Conservation (phyloP, 257 asterid genomes). For the Plantago elongata region DNA sequence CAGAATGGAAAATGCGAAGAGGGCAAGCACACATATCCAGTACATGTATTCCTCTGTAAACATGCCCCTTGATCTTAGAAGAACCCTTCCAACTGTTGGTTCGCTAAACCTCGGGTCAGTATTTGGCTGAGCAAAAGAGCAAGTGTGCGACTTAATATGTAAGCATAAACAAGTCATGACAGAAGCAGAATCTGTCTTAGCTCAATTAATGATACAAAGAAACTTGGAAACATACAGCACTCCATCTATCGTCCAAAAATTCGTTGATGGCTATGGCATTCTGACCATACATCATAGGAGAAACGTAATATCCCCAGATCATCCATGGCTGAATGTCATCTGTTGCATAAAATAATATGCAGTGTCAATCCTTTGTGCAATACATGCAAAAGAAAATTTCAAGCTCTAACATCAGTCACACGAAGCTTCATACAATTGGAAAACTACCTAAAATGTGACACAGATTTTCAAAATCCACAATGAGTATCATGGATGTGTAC, state of each 20-base stretch:
- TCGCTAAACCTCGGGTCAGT: conserved; percentile 44
- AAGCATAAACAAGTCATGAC: conserved; percentile 5
- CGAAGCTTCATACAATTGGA: not conserved
- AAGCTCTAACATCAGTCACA: not conserved
- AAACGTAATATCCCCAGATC: conserved; percentile 74
- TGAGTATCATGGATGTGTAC: no score
- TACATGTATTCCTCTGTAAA: conserved; percentile 65
- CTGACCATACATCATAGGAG: conserved; percentile 90
- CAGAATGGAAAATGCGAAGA: conserved; percentile 75
- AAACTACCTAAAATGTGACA: no score
- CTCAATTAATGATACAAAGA: conserved; percentile 1
- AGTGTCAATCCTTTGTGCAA: not conserved
- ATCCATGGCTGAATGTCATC: conserved; percentile 81
- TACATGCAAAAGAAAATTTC: not conserved
- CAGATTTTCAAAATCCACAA: no score
- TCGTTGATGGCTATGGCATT: conserved; percentile 82
- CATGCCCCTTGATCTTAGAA: conserved; percentile 86
- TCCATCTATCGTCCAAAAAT: conserved; percentile 80
- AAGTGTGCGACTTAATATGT: conserved; percentile 3
- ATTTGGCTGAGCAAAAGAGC: conserved; percentile 48
- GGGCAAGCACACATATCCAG: conserved; percentile 78
- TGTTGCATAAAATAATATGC: conserved; percentile 20
- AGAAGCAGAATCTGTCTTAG: conserved; percentile 9
- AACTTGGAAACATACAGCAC: conserved; percentile 45
- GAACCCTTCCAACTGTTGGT: conserved; percentile 85